Conservation (phyloP, 2,329 filamentous ascomycete genomes). For the Fusarium luffae region DNA sequence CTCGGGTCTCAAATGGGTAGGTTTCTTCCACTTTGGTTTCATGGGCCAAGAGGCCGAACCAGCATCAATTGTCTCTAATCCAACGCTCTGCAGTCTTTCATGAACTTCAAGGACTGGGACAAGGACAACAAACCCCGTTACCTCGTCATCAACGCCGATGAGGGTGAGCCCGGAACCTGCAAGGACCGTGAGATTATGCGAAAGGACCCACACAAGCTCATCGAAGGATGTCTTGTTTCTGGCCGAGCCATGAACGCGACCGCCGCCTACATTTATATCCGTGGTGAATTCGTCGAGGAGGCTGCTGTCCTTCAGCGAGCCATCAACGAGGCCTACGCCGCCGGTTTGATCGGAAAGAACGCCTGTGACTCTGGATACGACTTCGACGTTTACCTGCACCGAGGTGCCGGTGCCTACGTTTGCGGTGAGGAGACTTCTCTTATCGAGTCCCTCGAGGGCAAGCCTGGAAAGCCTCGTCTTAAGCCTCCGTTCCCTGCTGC, state of each 20-base stretch:
- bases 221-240: constrained; percentile 96
- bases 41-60: constrained; percentile 29
- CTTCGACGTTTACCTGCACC: constrained; percentile 97
- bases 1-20: constrained; percentile 98
- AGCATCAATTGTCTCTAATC: constrained; percentile 38
- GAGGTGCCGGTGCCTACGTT: constrained; percentile 96
- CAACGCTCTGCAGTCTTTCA: constrained; percentile 79
- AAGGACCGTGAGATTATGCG: constrained; percentile 99
- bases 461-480: constrained; percentile 96
- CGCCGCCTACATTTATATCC: constrained; percentile 99
- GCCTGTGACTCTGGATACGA: constrained; percentile 97
- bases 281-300: constrained; percentile 97
- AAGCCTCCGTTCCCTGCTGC: constrained; percentile 99
- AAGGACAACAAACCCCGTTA: constrained; percentile 97
- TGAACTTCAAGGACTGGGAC: constrained; percentile 99
- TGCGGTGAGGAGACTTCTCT: constrained; percentile 98
- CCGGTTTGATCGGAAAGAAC: constrained; percentile 96
- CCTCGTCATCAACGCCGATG: constrained; percentile 97
- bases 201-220: constrained; percentile 98
- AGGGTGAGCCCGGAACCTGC: constrained; percentile 98
- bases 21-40: constrained; percentile 49
- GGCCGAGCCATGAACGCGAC: constrained; percentile 99
- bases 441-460: constrained; percentile 98
- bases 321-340: constrained; percentile 97
- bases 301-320: constrained; percentile 92